Conservation (phyloP, 1,139 yeast genomes). For the Pichia norvegensis region DNA sequence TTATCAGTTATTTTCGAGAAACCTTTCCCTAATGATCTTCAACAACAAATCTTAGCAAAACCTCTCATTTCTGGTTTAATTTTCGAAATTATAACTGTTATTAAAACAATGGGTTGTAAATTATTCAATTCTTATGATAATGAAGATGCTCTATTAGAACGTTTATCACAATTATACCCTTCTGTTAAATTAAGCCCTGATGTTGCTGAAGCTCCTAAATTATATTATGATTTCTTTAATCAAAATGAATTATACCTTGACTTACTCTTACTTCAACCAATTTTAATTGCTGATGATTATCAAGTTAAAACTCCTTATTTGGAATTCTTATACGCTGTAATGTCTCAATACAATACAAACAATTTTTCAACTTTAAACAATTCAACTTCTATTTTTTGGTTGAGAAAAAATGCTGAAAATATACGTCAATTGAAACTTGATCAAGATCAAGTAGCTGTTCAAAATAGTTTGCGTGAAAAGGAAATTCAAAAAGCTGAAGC, state of each 20-base stretch:
- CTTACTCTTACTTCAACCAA: slow-evolving; percentile 73
- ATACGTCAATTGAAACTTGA: slow-evolving; percentile 27
- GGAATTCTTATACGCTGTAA: slow-evolving; percentile 75
- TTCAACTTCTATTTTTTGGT: slow-evolving; percentile 27
- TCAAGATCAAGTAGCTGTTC: slow-evolving; percentile 22
- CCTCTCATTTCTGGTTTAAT: slow-evolving; percentile 78
- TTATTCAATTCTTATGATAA: slow-evolving; percentile 57
- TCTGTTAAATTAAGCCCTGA: slow-evolving; percentile 26
- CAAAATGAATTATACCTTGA: slow-evolving; percentile 56
- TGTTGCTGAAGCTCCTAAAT: slow-evolving; percentile 40
- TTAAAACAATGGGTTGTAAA: slow-evolving; percentile 73
- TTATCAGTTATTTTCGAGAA: slow-evolving; percentile 66
- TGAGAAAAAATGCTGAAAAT: slow-evolving; percentile 34
- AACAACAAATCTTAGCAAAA: slow-evolving; percentile 66
- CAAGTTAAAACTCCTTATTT: slow-evolving; percentile 82
- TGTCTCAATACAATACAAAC: slow-evolving; percentile 61
- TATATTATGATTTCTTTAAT: slow-evolving; percentile 56
- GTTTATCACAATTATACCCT: slow-evolving; percentile 46
- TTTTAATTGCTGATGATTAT: slow-evolving; percentile 76
- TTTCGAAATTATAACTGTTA: slow-evolving; percentile 63
- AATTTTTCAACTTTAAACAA: slow-evolving; percentile 22
- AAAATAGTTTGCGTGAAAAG: slow-evolving; percentile 20
- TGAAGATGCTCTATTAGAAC: slow-evolving; percentile 49
- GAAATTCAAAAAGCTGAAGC: slow-evolving; percentile 15
- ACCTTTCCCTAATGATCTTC: slow-evolving; percentile 50